These are phyloP conservation scores for Sphagnum magellanicum DNA, from an alignment of 228 moss, liverwort and hornwort species.

Conservation along the genomic window DNA sequence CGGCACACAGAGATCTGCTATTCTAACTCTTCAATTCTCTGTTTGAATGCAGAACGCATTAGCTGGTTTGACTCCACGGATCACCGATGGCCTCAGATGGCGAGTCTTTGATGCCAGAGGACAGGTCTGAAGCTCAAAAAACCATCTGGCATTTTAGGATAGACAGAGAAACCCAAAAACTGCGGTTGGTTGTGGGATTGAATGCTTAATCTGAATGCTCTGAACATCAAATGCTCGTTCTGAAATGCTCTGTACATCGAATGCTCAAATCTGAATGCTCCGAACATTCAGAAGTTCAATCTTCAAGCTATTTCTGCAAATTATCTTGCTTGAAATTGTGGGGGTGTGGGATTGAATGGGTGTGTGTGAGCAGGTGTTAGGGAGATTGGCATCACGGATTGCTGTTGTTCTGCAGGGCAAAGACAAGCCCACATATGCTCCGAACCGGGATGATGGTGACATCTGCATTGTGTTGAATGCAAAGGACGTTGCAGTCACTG, in stretches of 20 bases:
- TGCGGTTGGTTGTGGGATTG: too few species aligned
- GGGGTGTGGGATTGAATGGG: too few species aligned
- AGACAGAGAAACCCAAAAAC: too few species aligned
- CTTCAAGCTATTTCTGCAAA: too few species aligned
- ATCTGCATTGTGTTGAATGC: constrained; percentile 94
- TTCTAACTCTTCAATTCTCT: background rate
- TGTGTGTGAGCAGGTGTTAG: constrained; percentile 55
- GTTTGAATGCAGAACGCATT: constrained; percentile 40
- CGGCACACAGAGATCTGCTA: too few species aligned
- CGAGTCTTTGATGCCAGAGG: constrained; percentile 91
- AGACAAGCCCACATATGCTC: constrained; percentile 89
- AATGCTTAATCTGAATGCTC: too few species aligned
- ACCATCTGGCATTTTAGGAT: background rate
- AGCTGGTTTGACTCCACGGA: constrained; percentile 50
- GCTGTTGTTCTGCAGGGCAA: constrained; percentile 87
- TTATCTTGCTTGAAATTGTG: too few species aligned
- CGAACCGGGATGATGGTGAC: constrained; percentile 80
- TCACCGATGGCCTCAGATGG: constrained; percentile 88
- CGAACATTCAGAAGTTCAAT: too few species aligned
- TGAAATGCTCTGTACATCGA: too few species aligned
- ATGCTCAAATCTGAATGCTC: too few species aligned
- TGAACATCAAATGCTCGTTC: background rate
- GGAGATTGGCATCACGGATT: constrained; percentile 84
- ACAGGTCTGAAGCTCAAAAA: constrained; percentile 36
- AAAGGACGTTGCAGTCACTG: constrained; percentile 69